Base-by-base conservation (phyloP, 2,329 filamentous ascomycete species). In the Fusarium verticillioides region DNA sequence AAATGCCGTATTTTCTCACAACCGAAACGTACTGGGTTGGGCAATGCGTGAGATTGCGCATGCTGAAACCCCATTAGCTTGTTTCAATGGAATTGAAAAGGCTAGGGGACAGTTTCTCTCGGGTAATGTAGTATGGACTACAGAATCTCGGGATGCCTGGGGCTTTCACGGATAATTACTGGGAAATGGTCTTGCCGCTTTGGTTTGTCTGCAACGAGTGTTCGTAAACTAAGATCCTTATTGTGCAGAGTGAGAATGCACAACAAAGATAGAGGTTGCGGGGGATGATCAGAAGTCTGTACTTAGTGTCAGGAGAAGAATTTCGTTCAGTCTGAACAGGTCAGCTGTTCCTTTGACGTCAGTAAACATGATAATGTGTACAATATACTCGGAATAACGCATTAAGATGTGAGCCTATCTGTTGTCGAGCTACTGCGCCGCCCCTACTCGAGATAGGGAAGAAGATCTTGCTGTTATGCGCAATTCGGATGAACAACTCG, bases 401-500 rank as follows among this genome's bases (percentile, higher is more conserved):
- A 21, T 39, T 21, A 6, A 12, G 10, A 21, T 12, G 21, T 7
- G 37, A 39, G 10, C 10, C 19, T 6, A 16, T 16, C 7, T 9
- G 19, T 11, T 16, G 4, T 26, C 2, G 26, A 30, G 9, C 13
- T n/a, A 4, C 13, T 8, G 9, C 3, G 13, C 5, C 4, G 19
- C 1, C 3, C 19, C 8, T 10, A 15, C 1, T 21, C 0, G 12
- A 7, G 18, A 13, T 9, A 26, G 1, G 9, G 30, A 30, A 44
- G 28, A 30, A 9, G 7, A 8, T 11, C 28, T 8, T 0, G 19
- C n/a, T 7, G 9, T 10, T 6, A 26, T 19, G 3, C n/a, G 9
- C 16, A 26, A 1, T 2, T 26, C 3, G 6, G 0, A 2, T 13
- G 8, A 13, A 21, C 2, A 7, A 10, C 1, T 5, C 1, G 7